Evolutionary conservation across 176 grass and related monocot species (phyloP).

Genomic region (Saccharum officinarum): DNA sequence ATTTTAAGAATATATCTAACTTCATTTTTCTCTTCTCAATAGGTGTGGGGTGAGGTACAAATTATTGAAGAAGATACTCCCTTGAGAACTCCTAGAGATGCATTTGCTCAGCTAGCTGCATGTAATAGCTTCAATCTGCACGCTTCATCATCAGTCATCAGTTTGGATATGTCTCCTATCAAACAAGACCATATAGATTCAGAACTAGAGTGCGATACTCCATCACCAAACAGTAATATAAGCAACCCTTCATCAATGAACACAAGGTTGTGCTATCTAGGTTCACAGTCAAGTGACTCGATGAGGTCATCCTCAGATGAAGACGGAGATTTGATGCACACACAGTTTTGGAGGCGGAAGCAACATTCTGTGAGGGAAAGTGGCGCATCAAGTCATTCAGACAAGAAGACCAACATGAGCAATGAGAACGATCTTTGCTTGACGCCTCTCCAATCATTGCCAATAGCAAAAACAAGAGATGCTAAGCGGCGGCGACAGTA

Average conservation of each 20-base stretch:
- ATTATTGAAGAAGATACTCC: conserved; percentile 92
- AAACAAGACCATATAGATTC: conserved; percentile 46
- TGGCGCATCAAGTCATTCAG: conserved; percentile 25
- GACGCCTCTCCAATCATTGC: conserved; percentile 23
- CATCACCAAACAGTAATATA: conserved; percentile 34
- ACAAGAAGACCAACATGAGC: conserved; percentile 29
- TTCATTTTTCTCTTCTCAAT: conserved; percentile 34
- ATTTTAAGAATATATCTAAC: conserved; percentile 12
- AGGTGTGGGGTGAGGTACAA: conserved; percentile 90
- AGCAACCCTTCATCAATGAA: conserved; percentile 53
- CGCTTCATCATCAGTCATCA: conserved; percentile 30
- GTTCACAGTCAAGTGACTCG: conserved; percentile 60
- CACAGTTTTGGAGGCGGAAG: conserved; percentile 10
- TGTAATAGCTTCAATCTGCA: conserved; percentile 35
- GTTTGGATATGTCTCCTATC: conserved; percentile 42
- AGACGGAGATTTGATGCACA: conserved; percentile 37
- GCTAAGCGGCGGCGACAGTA: conserved; percentile 34
- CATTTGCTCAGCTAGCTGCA: conserved; percentile 75
- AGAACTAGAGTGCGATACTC: conserved; percentile 41
- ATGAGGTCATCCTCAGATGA: conserved; percentile 48
- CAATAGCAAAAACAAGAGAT: conserved; percentile 34
- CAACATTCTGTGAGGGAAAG: not conserved
- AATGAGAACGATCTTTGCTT: conserved; percentile 32
- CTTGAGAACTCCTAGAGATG: conserved; percentile 73
- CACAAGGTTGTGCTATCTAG: conserved; percentile 40